phyloP scores from a whole-genome alignment of 2,329 filamentous ascomycete genomes.

The Fusarium udum region DNA sequence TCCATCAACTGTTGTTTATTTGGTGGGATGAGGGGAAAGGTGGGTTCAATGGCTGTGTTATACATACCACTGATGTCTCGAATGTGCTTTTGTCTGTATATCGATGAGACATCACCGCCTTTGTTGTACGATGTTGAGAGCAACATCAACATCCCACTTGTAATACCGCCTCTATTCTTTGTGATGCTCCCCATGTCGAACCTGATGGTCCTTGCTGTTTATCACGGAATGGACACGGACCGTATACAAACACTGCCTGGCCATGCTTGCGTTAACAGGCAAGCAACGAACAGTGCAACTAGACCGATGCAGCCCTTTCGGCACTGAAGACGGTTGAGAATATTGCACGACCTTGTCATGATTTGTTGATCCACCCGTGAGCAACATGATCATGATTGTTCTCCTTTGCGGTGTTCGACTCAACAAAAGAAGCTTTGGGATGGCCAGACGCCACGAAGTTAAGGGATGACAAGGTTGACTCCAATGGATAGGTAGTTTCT shows the following conservation, averaged over 20 bases:
- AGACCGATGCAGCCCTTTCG: not conserved
- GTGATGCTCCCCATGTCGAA: constrained; percentile 16
- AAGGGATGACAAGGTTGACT: constrained; percentile 8
- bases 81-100: not conserved
- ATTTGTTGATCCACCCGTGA: constrained; percentile 20
- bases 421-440: constrained; percentile 25
- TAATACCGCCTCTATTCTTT: constrained; percentile 9
- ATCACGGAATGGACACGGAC: not conserved
- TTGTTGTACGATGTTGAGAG: constrained; percentile 35
- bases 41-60: constrained; percentile 3
- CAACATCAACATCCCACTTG: constrained; percentile 19
- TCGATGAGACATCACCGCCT: constrained; percentile 35
- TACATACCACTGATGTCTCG: constrained; percentile 14
- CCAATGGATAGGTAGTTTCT: not conserved
- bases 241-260: constrained; percentile 19
- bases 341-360: constrained; percentile 9
- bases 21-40: not conserved
- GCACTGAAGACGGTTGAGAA: not conserved
- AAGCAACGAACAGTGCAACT: not conserved
- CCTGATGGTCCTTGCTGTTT: not conserved
- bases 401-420: constrained; percentile 3
- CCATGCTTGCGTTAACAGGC: constrained; percentile 16
- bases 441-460: constrained; percentile 23
- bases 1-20: not conserved
- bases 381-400: constrained; percentile 8